phyloP scores from a whole-genome alignment of 1,139 yeast genomes.

The Petasospora rhodanensis region DNA sequence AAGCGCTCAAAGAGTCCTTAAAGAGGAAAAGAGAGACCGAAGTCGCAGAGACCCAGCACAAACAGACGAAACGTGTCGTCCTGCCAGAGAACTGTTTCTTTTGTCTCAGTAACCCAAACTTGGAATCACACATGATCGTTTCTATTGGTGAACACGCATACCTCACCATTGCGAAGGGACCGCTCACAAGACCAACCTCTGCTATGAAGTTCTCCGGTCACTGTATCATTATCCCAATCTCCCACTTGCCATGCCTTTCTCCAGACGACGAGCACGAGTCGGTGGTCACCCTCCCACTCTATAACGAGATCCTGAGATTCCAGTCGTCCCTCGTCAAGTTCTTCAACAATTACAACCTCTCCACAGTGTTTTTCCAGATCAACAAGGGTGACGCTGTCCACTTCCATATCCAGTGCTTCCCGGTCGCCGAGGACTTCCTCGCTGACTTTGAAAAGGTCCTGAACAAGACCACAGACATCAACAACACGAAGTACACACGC shows the following conservation, averaged over 20 bases:
- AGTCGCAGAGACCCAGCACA: slow-evolving; percentile 1
- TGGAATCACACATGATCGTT: slow-evolving; percentile 77
- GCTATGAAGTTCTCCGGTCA: slow-evolving; percentile 67
- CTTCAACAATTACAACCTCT: slow-evolving; percentile 34
- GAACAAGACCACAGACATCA: slow-evolving; percentile 39
- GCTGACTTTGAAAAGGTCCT: slow-evolving; percentile 34
- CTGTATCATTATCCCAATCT: slow-evolving; percentile 76
- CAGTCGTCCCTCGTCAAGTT: slow-evolving; percentile 43
- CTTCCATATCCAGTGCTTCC: slow-evolving; percentile 60
- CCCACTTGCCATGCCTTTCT: slow-evolving; percentile 53
- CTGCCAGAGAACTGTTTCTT: slow-evolving; percentile 68
- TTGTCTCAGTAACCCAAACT: slow-evolving; percentile 75
- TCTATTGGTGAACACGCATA: slow-evolving; percentile 67
- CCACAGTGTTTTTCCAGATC: slow-evolving; percentile 58
- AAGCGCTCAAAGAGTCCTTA: neutral
- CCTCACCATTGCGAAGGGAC: slow-evolving; percentile 84
- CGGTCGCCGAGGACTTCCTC: slow-evolving; percentile 44
- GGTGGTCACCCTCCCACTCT: slow-evolving; percentile 29
- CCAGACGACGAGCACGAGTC: slow-evolving; percentile 13
- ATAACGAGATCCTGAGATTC: slow-evolving; percentile 39
- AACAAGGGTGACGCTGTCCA: slow-evolving; percentile 56
- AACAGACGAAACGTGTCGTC: slow-evolving; percentile 30
- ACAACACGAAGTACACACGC: slow-evolving; percentile 44
- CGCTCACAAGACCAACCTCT: slow-evolving; percentile 50
- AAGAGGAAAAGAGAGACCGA: slow-evolving; percentile 7